Evolutionary conservation across 441 rosid species (phyloP).

Genomic region (Eugenia klotzschiana): DNA sequence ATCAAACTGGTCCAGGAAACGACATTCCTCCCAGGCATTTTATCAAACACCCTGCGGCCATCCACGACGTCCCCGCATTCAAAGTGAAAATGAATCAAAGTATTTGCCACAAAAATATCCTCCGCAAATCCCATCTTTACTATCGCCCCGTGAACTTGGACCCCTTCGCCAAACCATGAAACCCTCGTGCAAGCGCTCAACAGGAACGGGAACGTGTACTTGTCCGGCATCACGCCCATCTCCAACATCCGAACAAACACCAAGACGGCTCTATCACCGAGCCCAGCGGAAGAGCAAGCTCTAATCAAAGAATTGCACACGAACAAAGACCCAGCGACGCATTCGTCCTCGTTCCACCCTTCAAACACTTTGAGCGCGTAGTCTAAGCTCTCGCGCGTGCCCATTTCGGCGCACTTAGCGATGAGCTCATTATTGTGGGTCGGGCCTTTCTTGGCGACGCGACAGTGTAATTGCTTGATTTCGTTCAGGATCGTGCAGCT

Average conservation of each 20-base stretch:
- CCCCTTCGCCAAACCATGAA: conserved; percentile 20
- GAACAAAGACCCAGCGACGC: conserved; percentile 24
- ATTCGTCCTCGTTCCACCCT: conserved; percentile 16
- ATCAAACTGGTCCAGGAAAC: conserved; percentile 78
- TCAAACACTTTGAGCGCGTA: conserved; percentile 37
- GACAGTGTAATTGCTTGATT: conserved; percentile 28
- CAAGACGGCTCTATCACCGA: conserved; percentile 27
- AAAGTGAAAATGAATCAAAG: conserved; percentile 40
- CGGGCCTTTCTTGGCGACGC: conserved; percentile 24
- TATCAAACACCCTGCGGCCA: conserved; percentile 46
- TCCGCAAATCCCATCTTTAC: conserved; percentile 28
- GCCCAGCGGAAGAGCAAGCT: conserved; percentile 34
- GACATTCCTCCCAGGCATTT: conserved; percentile 51
- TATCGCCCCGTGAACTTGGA: conserved; percentile 49
- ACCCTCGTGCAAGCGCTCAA: conserved; percentile 49
- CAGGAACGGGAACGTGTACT: conserved; percentile 50
- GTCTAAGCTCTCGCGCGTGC: conserved; percentile 33
- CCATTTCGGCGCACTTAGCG: conserved; percentile 26
- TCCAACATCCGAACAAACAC: conserved; percentile 27
- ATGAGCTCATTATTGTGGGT: conserved; percentile 16
- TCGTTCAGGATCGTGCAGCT: conserved; percentile 25
- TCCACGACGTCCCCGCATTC: conserved; percentile 33
- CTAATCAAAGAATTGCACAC: conserved; percentile 52
- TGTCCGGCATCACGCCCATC: conserved; percentile 36
- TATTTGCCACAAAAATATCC: conserved; percentile 40